Evolutionary conservation across 2,329 filamentous ascomycete genomes (phyloP).

Genomic region (Grosmannia serpens): DNA sequence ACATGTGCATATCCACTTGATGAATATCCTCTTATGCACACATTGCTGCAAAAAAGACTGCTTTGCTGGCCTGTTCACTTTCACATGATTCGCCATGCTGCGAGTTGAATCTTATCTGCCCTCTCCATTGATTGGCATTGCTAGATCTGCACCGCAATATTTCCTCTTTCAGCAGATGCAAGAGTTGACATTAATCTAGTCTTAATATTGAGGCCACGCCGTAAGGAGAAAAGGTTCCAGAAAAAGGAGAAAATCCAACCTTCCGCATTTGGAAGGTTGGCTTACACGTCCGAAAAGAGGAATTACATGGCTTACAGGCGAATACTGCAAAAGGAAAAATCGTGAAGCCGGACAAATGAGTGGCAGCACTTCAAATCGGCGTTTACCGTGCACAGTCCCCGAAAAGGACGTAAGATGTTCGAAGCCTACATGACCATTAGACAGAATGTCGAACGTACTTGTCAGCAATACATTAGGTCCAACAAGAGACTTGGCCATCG

Average conservation of each 20-base stretch:
- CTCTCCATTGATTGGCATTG: background rate
- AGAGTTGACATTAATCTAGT: background rate
- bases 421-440: background rate
- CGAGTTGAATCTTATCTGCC: no score
- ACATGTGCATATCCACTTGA: no score
- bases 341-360: no score
- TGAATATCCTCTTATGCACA: no score
- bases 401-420: no score
- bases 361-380: no score
- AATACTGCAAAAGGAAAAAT: background rate
- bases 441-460: background rate
- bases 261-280: conserved; percentile 8
- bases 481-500: no score
- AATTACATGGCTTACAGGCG: background rate
- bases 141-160: background rate
- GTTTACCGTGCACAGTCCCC: no score
- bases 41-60: no score
- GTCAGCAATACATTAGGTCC: background rate
- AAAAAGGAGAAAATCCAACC: conserved; percentile 1
- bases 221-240: background rate
- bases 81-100: no score
- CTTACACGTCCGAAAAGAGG: conserved; percentile 8
- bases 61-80: no score
- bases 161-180: background rate
- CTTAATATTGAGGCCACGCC: background rate